These are phyloP conservation scores for Helenozyma baotianmanensis DNA, from an alignment of 805 yeast species.

Conservation along the genomic window DNA sequence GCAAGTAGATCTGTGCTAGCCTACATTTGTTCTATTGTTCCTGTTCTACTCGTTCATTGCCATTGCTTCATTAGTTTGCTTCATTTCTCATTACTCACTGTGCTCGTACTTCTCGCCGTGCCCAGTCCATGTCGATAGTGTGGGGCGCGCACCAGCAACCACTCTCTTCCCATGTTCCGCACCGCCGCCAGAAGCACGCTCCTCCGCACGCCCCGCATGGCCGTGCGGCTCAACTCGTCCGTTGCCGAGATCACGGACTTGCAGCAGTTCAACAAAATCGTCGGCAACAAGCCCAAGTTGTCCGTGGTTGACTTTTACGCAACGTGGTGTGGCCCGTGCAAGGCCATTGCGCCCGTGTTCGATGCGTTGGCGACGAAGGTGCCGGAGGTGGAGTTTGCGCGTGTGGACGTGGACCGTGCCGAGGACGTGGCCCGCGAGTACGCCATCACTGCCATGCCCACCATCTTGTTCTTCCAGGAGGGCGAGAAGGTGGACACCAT, in stretches of 20 bases:
- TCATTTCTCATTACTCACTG: no score
- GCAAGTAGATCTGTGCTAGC: no score
- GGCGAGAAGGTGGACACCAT: slow-evolving; percentile 55
- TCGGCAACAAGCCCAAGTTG: slow-evolving; percentile 29
- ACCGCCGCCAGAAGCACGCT: no score
- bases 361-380: slow-evolving; percentile 38
- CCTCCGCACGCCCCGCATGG: no score
- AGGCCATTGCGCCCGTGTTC: slow-evolving; percentile 60
- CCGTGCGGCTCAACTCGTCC: slow-evolving; percentile 13
- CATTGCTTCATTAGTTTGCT: no score
- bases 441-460: slow-evolving; percentile 73
- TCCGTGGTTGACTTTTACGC: slow-evolving; percentile 65
- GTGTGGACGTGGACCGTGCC: slow-evolving; percentile 67
- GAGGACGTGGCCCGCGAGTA: slow-evolving; percentile 57
- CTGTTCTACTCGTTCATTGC: no score
- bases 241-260: slow-evolving; percentile 27
- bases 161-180: no score
- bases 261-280: slow-evolving; percentile 22
- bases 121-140: no score
- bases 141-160: no score
- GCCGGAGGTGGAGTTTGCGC: slow-evolving; percentile 55
- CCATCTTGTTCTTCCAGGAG: slow-evolving; percentile 57
- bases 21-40: no score
- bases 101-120: no score
- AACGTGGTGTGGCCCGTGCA: slow-evolving; percentile 78